Conservation (phyloP, 768 basidiomycete genomes). For the Gymnopilus dilepis region DNA sequence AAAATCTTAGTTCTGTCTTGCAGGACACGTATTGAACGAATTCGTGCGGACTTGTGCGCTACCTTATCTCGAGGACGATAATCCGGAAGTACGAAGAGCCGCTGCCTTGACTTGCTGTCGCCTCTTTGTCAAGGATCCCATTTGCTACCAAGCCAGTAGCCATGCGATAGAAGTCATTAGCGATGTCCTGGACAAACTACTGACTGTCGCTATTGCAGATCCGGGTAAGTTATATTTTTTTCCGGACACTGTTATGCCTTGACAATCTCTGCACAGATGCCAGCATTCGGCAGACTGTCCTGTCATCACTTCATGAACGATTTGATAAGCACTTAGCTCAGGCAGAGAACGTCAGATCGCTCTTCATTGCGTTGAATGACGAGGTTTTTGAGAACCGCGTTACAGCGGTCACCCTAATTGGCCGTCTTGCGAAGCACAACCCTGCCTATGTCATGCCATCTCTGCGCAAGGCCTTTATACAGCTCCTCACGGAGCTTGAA, state of each 20-base stretch:
- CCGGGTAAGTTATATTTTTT: conserved; percentile 61
- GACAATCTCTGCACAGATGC: conserved; percentile 54
- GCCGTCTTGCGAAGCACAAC: conserved; percentile 92
- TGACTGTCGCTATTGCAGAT: conserved; percentile 96
- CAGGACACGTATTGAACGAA: conserved; percentile 93
- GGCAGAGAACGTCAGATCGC: conserved; percentile 95
- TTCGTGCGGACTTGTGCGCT: conserved; percentile 92
- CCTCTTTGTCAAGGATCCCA: conserved; percentile 92
- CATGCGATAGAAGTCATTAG: conserved; percentile 97
- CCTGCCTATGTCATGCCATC: conserved; percentile 99
- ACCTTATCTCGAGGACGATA: conserved; percentile 94
- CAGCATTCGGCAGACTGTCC: conserved; percentile 83
- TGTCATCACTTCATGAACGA: conserved; percentile 85
- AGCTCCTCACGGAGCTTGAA: conserved; percentile 94
- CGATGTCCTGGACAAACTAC: conserved; percentile 95
- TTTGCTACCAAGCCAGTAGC: conserved; percentile 94
- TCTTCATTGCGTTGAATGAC: conserved; percentile 97
- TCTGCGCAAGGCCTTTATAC: conserved; percentile 92
- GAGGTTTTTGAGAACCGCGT: conserved; percentile 94
- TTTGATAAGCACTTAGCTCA: conserved; percentile 98
- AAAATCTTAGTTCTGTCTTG: conserved; percentile 4
- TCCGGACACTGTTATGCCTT: conserved; percentile 4
- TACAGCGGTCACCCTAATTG: conserved; percentile 89
- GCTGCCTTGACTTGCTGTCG: conserved; percentile 92
- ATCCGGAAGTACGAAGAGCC: conserved; percentile 83